Conservation (phyloP, 768 basidiomycete species). For the Phlegmacium glaucopus region DNA sequence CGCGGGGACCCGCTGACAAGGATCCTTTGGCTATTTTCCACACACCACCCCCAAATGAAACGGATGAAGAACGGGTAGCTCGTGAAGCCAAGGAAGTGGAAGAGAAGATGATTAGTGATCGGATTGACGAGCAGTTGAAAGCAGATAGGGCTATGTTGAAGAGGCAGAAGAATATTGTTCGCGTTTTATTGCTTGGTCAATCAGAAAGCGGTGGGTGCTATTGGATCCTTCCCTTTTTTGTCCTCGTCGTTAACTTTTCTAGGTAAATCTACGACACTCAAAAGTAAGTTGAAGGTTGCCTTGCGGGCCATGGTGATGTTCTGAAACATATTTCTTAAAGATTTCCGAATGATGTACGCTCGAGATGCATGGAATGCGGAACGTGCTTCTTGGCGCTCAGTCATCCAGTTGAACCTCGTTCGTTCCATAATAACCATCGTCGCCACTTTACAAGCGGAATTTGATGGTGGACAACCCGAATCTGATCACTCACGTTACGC, state of each 20-base stretch:
- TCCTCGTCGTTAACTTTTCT: slow-evolving; percentile 1
- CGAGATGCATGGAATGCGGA: slow-evolving; percentile 60
- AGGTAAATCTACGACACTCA: slow-evolving; percentile 62
- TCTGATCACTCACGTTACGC: background rate
- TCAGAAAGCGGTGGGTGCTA: slow-evolving; percentile 54
- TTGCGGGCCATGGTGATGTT: slow-evolving; percentile 1
- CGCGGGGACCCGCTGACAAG: slow-evolving; percentile 14
- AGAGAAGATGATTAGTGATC: slow-evolving; percentile 53
- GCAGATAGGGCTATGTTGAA: slow-evolving; percentile 41
- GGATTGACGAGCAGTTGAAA: slow-evolving; percentile 56
- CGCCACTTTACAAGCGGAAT: slow-evolving; percentile 50
- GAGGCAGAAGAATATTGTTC: slow-evolving; percentile 42
- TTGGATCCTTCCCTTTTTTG: background rate
- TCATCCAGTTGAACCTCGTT: slow-evolving; percentile 78
- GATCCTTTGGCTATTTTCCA: slow-evolving; percentile 62
- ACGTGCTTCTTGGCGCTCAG: slow-evolving; percentile 67
- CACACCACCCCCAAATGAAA: slow-evolving; percentile 57
- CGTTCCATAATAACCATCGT: slow-evolving; percentile 62
- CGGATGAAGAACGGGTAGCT: slow-evolving; percentile 39
- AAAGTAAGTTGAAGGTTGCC: slow-evolving; percentile 36
- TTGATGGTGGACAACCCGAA: slow-evolving; percentile 23
- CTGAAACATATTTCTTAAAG: slow-evolving; percentile 27
- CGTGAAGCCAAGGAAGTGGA: slow-evolving; percentile 41
- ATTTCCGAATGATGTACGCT: slow-evolving; percentile 69
- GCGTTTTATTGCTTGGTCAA: slow-evolving; percentile 55